Base-by-base conservation (phyloP, 352 stramenopile genomes). In the Globisporangium rhizosaccharum region DNA sequence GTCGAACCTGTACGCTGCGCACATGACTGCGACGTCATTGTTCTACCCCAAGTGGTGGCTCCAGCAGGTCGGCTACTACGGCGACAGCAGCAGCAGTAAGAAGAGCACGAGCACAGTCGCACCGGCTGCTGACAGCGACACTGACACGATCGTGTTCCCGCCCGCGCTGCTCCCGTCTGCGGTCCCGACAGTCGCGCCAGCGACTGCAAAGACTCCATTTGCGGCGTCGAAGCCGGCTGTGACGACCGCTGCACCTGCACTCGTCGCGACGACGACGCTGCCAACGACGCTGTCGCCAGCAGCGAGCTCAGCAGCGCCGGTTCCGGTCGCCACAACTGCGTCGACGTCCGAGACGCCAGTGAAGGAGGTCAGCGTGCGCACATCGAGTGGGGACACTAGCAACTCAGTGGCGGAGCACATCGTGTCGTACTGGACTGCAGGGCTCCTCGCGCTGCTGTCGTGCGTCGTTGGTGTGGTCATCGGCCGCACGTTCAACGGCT, bases 11-110 rank as follows among this genome's bases (percentile, higher is more conserved):
- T 70, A 75, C 44, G 62, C 72, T 20, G 46, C 64, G 3, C 60
- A 56, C 25, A 63, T 94, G 8, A 66, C 52, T 14, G 80, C 72
- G 39, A 73, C 70, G 51, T 75, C 75, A 47, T 73, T 94, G 17
- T 92, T 92, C 53, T 94, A 94, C 53, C 85, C 85, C 3, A 86
- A 87, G 60, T 92, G 81, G 85, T 94, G 82, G 82, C 77, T 94
- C 3, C 52, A 91, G 50, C 58, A 79, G 36, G 82, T 94, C 14
- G 85, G 85, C 0, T 94, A 88, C 56, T 94, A 91, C 41, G 64
- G 75, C 56, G 52, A 45, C 3, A 44, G n/a, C 45, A 64, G n/a
- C 52, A 64, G 4, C 14, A 39, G 25, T 20, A 48, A 55, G 56
- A 41, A 3, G n/a, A 17, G 7, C 12, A 7, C 46, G 20, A 30